A percentile compares a stretch with the other conserved stretches of the same genome.
Evolutionary conservation across 768 basidiomycete genomes (phyloP).

Genomic region (Clitopilus passeckerianus): DNA sequence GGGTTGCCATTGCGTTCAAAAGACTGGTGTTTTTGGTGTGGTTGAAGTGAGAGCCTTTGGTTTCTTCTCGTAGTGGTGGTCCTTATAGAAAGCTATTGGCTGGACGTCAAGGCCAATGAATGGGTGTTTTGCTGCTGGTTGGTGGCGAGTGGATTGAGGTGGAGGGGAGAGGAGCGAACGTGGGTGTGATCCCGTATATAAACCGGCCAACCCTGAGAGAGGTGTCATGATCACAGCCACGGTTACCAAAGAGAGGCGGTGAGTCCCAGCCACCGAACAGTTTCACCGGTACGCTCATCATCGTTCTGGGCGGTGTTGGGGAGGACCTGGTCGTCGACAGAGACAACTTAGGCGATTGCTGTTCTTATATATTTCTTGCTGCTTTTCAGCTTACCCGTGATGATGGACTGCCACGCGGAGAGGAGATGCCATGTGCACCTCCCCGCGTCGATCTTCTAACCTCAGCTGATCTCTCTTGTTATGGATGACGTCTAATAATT

Average conservation of each 20-base stretch:
- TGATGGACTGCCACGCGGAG: not conserved
- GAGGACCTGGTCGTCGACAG: not conserved
- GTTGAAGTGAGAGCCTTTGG: not conserved
- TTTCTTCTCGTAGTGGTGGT: not conserved
- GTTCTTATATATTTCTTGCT: not conserved
- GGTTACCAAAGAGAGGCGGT: not conserved
- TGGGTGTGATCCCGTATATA: not conserved
- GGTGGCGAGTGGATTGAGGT: not conserved
- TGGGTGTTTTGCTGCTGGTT: not conserved
- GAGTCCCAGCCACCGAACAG: not conserved
- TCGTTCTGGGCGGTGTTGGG: not conserved
- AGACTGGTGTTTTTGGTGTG: not conserved
- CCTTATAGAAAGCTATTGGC: not conserved
- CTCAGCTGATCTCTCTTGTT: not conserved
- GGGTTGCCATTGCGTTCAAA: constrained; percentile 9
- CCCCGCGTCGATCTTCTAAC: not conserved
- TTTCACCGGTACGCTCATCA: not conserved
- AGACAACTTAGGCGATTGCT: not conserved
- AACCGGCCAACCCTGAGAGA: constrained; percentile 1
- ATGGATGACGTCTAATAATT: not conserved
- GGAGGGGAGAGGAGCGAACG: not conserved
- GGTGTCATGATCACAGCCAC: constrained; percentile 1
- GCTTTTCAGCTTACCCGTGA: not conserved
- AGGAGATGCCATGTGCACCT: not conserved
- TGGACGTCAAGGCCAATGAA: not conserved